phyloP scores from a whole-genome alignment of 1,139 yeast genomes.

The Geotrichum fermentans region DNA sequence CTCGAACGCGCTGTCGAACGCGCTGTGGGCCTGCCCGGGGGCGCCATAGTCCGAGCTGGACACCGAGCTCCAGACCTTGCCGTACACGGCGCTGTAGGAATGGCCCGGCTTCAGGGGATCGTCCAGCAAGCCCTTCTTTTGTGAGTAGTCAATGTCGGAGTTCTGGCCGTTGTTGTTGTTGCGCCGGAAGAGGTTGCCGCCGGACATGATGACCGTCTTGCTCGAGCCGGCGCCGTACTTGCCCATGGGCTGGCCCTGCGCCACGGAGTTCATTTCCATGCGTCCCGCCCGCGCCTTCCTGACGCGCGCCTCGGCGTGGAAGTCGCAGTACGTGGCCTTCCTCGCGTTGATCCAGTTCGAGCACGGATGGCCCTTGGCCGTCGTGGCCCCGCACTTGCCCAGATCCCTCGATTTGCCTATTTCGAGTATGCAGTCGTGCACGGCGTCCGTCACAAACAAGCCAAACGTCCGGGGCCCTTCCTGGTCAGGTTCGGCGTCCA shows the following conservation, averaged over 20 bases:
- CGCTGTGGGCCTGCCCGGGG: background rate
- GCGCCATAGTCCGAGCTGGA: background rate
- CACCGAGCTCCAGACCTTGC: slow-evolving; percentile 16
- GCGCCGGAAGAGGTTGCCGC: too few relatives aligned
- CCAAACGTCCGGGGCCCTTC: slow-evolving; percentile 48
- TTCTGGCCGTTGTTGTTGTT: too few relatives aligned
- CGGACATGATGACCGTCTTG: slow-evolving; percentile 11
- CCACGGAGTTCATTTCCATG: slow-evolving; percentile 55
- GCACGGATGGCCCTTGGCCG: slow-evolving; percentile 50
- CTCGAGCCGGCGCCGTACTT: slow-evolving; percentile 9
- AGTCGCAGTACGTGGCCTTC: slow-evolving; percentile 58
- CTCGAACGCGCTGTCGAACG: slow-evolving; percentile 2
- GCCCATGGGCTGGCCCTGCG: slow-evolving; percentile 16
- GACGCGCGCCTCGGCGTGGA: slow-evolving; percentile 59
- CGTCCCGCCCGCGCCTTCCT: slow-evolving; percentile 53
- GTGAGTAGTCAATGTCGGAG: slow-evolving; percentile 4
- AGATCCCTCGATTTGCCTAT: slow-evolving; percentile 69
- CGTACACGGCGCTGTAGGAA: slow-evolving; percentile 5
- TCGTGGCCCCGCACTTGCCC: slow-evolving; percentile 57
- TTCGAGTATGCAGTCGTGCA: slow-evolving; percentile 53
- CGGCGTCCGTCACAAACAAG: slow-evolving; percentile 49
- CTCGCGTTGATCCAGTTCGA: slow-evolving; percentile 53
- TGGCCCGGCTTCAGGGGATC: slow-evolving; percentile 7
- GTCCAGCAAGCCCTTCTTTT: slow-evolving; percentile 9
- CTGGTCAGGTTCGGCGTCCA: slow-evolving; percentile 18